These are phyloP conservation scores for Toxoplasma gondii DNA, from an alignment of 169 alveolate species.

Conservation along the genomic window DNA sequence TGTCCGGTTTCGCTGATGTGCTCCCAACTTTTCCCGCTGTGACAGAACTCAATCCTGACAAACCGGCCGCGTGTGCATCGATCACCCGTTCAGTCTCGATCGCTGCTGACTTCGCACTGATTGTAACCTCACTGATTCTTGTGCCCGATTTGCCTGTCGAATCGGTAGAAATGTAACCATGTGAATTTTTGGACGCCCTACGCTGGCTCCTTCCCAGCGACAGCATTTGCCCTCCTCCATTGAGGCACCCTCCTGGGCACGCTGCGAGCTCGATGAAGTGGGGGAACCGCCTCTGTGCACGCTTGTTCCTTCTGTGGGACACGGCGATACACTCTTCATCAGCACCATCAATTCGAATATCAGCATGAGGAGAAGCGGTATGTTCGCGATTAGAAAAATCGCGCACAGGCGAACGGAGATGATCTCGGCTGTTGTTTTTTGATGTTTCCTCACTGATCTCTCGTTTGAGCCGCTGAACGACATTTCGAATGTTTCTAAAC, in stretches of 20 bases:
- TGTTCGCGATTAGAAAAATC: background rate
- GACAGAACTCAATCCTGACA: background rate
- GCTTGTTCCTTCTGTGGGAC: background rate
- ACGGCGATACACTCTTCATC: background rate
- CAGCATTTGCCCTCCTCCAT: conserved; percentile 90
- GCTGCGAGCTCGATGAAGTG: conserved; percentile 92
- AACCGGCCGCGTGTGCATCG: background rate
- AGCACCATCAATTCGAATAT: background rate
- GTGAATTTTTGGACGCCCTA: background rate
- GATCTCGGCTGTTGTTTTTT: background rate
- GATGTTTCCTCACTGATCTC: conserved; percentile 20
- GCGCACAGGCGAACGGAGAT: background rate
- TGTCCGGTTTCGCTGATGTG: background rate
- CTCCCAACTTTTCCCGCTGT: background rate
- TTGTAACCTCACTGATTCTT: background rate
- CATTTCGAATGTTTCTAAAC: conserved; percentile 61
- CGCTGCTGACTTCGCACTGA: background rate
- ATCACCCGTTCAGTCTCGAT: background rate
- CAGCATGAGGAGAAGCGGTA: conserved; percentile 16
- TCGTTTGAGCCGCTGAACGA: conserved; percentile 41
- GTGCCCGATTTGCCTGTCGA: background rate
- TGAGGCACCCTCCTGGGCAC: conserved; percentile 93
- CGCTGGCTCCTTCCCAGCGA: background rate
- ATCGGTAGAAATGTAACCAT: background rate
- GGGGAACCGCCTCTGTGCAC: conserved; percentile 26